These are phyloP conservation scores for Penicillium crystallinum DNA, from an alignment of 495 filamentous ascomycete genomes.

Conservation along the genomic window DNA sequence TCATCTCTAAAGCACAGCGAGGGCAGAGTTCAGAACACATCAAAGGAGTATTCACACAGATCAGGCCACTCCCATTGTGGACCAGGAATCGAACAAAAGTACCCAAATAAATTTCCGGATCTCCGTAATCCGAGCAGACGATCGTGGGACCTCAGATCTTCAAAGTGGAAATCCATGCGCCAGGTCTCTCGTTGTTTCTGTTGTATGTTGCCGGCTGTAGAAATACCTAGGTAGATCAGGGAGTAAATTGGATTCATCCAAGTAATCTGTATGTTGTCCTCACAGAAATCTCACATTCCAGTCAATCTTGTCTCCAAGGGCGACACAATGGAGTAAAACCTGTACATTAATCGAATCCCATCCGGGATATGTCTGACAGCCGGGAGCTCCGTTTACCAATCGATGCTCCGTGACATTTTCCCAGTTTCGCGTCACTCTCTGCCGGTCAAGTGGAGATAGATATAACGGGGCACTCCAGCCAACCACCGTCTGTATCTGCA, in stretches of 20 bases:
- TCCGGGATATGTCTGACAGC: conserved; percentile 1
- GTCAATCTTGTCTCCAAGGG: too few species aligned
- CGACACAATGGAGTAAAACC: not conserved
- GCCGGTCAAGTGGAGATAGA: conserved; percentile 14
- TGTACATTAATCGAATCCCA: not conserved
- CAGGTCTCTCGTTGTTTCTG: too few species aligned
- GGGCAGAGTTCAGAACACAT: not conserved
- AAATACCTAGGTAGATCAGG: too few species aligned
- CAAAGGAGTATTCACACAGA: not conserved
- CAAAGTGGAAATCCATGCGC: not conserved
- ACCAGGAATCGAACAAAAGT: not conserved
- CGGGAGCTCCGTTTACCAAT: conserved; percentile 16
- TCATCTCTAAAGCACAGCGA: not conserved
- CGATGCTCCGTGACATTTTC: conserved; percentile 1
- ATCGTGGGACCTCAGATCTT: not conserved
- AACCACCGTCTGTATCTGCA: conserved; percentile 3
- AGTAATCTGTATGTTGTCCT: too few species aligned
- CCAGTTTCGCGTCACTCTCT: conserved; percentile 17
- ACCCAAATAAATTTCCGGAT: not conserved
- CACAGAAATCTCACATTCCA: too few species aligned
- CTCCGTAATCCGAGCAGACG: not conserved
- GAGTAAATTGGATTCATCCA: too few species aligned
- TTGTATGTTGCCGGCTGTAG: too few species aligned
- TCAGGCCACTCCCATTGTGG: not conserved
- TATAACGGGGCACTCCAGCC: conserved; percentile 19